Conservation (phyloP, 2,329 filamentous ascomycete species). For the Botrytis paeoniae region DNA sequence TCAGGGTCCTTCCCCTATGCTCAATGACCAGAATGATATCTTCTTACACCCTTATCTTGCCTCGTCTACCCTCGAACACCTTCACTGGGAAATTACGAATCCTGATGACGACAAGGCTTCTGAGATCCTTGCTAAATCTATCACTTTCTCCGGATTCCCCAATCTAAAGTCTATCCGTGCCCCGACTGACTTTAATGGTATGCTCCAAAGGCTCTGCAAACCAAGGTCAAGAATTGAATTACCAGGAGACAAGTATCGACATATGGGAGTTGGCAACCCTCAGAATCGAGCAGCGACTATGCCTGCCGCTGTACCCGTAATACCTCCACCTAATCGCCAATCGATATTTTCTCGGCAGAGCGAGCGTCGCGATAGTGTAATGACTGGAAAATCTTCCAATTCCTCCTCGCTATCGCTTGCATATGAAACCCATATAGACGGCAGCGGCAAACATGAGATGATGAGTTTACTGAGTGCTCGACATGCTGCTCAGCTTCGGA, state of each 20-base stretch:
- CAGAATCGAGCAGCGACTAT: constrained; percentile 25
- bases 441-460: constrained; percentile 12
- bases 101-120: constrained; percentile 49
- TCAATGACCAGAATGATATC: constrained; percentile 54
- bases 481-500: constrained; percentile 61
- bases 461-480: constrained; percentile 47
- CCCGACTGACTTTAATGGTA: constrained; percentile 66
- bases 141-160: constrained; percentile 61
- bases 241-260: constrained; percentile 32
- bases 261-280: constrained; percentile 30
- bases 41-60: constrained; percentile 65
- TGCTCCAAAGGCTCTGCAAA: constrained; percentile 66
- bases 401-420: constrained; percentile 9
- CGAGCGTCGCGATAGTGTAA: constrained; percentile 1
- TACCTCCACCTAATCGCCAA: constrained; percentile 22
- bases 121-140: constrained; percentile 60
- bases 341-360: constrained; percentile 17
- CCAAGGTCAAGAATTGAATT: constrained; percentile 34
- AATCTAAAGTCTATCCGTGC: constrained; percentile 56
- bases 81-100: constrained; percentile 61
- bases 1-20: constrained; percentile 52
- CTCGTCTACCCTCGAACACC: constrained; percentile 48
- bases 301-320: constrained; percentile 17
- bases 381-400: constrained; percentile 9
- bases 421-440: constrained; percentile 10